Conservation (phyloP, 2,329 filamentous ascomycete species). For the Fusarium sp. region DNA sequence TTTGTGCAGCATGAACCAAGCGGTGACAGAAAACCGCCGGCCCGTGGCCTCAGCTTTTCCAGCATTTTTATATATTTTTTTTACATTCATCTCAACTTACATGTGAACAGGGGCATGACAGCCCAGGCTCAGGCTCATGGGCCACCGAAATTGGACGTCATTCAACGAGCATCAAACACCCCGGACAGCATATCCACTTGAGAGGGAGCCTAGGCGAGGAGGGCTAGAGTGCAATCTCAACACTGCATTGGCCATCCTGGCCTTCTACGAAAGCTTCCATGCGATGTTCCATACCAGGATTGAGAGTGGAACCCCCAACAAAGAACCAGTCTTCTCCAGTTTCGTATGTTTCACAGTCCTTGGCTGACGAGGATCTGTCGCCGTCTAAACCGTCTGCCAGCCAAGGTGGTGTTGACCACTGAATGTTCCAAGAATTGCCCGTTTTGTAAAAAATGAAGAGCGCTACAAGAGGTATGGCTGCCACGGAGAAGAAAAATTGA, state of each 20-base stretch:
- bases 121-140: constrained; percentile 33
- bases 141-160: constrained; percentile 45
- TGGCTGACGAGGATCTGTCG: constrained; percentile 29
- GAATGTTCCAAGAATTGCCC: constrained; percentile 15
- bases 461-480: constrained; percentile 29
- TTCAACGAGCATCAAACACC: constrained; percentile 35
- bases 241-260: constrained; percentile 12
- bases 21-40: constrained; percentile 22
- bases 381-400: constrained; percentile 26
- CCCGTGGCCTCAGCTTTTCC: constrained; percentile 37
- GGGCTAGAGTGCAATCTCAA: constrained; percentile 10
- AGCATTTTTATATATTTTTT: neutral
- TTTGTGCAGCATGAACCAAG: constrained; percentile 23
- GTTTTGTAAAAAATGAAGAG: constrained; percentile 6
- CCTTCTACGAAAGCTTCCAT: constrained; percentile 45
- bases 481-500: constrained; percentile 22
- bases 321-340: constrained; percentile 25
- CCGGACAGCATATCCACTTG: constrained; percentile 33
- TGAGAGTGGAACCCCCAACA: constrained; percentile 34
- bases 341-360: constrained; percentile 24
- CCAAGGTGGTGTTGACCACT: neutral
- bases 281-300: constrained; percentile 37
- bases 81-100: constrained; percentile 14
- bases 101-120: constrained; percentile 27
- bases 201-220: constrained; percentile 22